A percentile compares a stretch with the other conserved stretches of the same genome.
Evolutionary conservation across 176 grass and related monocot species (phyloP).

Genomic region (Avena eriantha): DNA sequence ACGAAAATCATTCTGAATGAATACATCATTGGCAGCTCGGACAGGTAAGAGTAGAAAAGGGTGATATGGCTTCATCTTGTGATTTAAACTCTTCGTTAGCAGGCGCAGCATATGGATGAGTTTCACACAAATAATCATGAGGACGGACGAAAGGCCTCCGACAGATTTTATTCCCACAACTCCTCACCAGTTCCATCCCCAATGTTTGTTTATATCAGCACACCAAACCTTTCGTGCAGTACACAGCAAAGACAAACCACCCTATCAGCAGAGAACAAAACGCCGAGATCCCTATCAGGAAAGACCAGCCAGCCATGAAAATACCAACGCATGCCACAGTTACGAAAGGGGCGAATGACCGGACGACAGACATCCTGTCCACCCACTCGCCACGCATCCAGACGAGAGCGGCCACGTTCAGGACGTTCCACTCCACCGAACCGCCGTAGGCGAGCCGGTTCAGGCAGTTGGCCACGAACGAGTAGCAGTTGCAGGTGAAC

Average conservation of each 20-base stretch:
- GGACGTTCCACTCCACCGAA: constrained; percentile 66
- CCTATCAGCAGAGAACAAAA: constrained; percentile 83
- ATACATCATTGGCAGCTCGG: neutral
- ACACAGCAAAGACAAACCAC: constrained; percentile 78
- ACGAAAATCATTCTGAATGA: neutral
- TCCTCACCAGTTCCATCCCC: neutral
- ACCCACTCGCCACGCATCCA: constrained; percentile 78
- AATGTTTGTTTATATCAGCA: constrained; percentile 47
- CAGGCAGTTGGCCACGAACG: constrained; percentile 77
- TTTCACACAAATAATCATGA: constrained; percentile 10
- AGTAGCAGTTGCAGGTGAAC: constrained; percentile 90
- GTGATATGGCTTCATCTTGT: neutral
- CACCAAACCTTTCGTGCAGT: constrained; percentile 66
- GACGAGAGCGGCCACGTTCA: constrained; percentile 69
- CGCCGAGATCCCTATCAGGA: constrained; percentile 77
- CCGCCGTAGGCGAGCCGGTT: constrained; percentile 68
- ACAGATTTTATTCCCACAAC: neutral
- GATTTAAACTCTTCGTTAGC: neutral
- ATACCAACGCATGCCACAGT: constrained; percentile 66
- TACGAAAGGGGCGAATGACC: constrained; percentile 71
- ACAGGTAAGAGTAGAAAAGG: neutral
- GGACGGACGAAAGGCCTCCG: neutral
- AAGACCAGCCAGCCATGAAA: constrained; percentile 83
- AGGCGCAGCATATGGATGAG: neutral
- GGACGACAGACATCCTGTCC: constrained; percentile 64